Evolutionary conservation across 768 basidiomycete species (phyloP).

Genomic region (Agaricus blazei): DNA sequence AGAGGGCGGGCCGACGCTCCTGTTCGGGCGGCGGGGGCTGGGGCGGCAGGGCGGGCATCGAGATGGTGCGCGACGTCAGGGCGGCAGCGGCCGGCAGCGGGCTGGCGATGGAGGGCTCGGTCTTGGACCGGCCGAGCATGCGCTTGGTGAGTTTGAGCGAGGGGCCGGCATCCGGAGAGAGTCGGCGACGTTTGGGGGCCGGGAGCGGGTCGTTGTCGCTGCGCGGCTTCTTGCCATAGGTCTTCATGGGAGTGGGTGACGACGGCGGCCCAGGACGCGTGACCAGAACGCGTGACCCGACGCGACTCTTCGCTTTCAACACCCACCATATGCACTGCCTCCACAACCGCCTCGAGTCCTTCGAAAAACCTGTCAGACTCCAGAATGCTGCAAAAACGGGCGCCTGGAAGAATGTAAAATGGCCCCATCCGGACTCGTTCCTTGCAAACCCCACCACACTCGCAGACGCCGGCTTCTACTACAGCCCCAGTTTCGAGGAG

Average conservation of each 20-base stretch:
- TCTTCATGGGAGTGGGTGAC: not conserved
- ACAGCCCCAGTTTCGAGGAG: slow-evolving; percentile 59
- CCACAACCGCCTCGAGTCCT: slow-evolving; percentile 62
- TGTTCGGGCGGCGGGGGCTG: slow-evolving; percentile 19
- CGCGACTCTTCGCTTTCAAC: slow-evolving; percentile 20
- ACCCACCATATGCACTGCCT: slow-evolving; percentile 43
- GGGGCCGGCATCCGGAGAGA: slow-evolving; percentile 23
- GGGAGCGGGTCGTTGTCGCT: not conserved
- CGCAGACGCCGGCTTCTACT: slow-evolving; percentile 90
- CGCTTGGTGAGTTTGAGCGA: slow-evolving; percentile 51
- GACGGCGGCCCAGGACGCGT: not conserved
- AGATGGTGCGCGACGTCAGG: slow-evolving; percentile 27
- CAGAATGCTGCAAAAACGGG: slow-evolving; percentile 50
- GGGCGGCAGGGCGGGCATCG: slow-evolving; percentile 30
- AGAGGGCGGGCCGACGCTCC: slow-evolving; percentile 16
- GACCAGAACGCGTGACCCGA: slow-evolving; percentile 26
- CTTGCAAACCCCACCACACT: slow-evolving; percentile 69
- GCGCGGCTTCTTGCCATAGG: not conserved
- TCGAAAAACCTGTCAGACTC: slow-evolving; percentile 55
- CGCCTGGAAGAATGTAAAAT: slow-evolving; percentile 50
- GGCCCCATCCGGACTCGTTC: slow-evolving; percentile 69
- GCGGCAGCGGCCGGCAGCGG: slow-evolving; percentile 12
- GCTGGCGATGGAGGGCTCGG: slow-evolving; percentile 47
- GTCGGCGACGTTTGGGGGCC: slow-evolving; percentile 26
- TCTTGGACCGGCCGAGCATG: slow-evolving; percentile 68